phyloP scores from a whole-genome alignment of 208 protist genomes.

The Leishmania turanica region DNA sequence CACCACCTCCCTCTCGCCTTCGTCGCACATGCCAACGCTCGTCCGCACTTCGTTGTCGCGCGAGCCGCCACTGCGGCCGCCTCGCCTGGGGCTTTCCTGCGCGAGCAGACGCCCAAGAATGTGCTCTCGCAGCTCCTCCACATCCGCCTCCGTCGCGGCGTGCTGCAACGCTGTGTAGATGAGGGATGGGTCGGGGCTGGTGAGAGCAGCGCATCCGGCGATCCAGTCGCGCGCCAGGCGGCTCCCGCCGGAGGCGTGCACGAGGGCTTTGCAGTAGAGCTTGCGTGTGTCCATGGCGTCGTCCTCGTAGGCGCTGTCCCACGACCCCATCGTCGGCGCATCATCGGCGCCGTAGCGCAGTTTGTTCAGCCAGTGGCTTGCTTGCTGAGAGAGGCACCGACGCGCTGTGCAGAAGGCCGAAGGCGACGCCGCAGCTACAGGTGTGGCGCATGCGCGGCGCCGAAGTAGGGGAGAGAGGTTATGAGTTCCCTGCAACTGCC shows the following conservation, averaged over 20 bases:
- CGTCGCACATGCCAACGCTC: not conserved
- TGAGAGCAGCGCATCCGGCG: conserved; percentile 61
- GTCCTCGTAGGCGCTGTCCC: conserved; percentile 33
- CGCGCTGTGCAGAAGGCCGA: conserved; percentile 3
- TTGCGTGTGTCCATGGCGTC: conserved; percentile 49
- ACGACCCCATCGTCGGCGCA: conserved; percentile 56
- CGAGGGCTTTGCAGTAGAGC: conserved; percentile 84
- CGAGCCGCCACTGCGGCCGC: conserved; percentile 2
- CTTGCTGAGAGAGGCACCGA: conserved; percentile 35
- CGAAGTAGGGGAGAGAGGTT: not conserved
- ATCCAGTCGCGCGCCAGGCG: conserved; percentile 80
- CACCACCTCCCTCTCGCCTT: not conserved
- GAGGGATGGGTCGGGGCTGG: conserved; percentile 48
- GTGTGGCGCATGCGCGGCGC: not conserved
- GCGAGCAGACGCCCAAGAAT: conserved; percentile 38
- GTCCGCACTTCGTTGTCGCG: not conserved
- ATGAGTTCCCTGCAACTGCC: not conserved
- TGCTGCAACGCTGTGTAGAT: conserved; percentile 75
- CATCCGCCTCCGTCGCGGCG: conserved; percentile 51
- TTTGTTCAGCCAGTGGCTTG: conserved; percentile 44
- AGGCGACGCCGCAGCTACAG: not conserved
- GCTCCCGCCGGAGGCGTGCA: conserved; percentile 67
- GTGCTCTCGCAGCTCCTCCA: conserved; percentile 51
- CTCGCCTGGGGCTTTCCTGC: conserved; percentile 1
- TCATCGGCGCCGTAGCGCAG: conserved; percentile 56